phyloP scores from a whole-genome alignment of 129 eudicot species.

The Smallanthus sonchifolius region DNA sequence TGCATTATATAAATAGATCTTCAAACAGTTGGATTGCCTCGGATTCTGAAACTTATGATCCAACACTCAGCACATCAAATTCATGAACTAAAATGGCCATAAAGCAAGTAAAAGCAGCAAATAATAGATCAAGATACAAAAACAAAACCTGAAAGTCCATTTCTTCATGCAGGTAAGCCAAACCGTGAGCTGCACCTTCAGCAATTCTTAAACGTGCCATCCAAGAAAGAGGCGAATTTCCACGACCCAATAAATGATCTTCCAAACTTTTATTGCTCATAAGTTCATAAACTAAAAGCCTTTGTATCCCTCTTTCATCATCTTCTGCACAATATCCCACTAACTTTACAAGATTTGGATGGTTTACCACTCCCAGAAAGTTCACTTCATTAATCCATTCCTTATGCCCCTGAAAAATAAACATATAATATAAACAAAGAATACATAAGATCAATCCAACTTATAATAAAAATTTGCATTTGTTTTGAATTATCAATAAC shows the following conservation, averaged over 20 bases:
- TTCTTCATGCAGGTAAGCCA: conserved; percentile 90
- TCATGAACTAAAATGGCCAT: not conserved
- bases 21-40: too few relatives aligned
- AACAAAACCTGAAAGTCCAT: conserved; percentile 97
- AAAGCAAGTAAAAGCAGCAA: not conserved
- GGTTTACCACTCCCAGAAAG: conserved; percentile 74
- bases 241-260: conserved; percentile 66
- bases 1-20: too few relatives aligned
- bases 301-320: conserved; percentile 91
- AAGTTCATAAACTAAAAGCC: conserved; percentile 81
- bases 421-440: conserved; percentile 33
- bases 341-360: conserved; percentile 85
- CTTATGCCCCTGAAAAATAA: conserved; percentile 94
- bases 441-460: conserved; percentile 23
- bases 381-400: conserved; percentile 96
- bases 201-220: conserved; percentile 66
- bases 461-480: not conserved
- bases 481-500: not conserved
- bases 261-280: conserved; percentile 84
- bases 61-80: not conserved
- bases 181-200: conserved; percentile 90
- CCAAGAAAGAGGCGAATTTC: conserved; percentile 70
- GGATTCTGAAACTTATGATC: not conserved
- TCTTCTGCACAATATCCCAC: conserved; percentile 95
- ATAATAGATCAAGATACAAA: not conserved